phyloP scores from a whole-genome alignment of 371 early-diverging fungal species.

The Mortierella polycephala region DNA sequence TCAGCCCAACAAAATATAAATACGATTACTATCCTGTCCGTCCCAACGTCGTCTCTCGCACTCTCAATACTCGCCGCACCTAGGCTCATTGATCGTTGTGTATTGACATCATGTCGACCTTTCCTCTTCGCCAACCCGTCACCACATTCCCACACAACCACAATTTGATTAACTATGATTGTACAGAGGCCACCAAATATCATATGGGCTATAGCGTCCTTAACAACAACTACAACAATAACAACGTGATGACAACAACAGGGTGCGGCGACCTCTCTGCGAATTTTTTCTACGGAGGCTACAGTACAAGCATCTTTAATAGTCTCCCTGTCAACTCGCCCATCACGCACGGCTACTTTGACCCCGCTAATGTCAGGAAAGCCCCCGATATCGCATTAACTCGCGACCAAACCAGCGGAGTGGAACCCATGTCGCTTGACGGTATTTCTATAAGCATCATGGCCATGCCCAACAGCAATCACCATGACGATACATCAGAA shows the following conservation, averaged over 20 bases:
- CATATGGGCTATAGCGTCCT: conserved; percentile 8
- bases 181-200: conserved; percentile 13
- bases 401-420: not conserved
- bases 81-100: too few species aligned
- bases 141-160: not conserved
- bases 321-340: not conserved
- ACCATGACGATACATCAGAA: not conserved
- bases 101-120: not conserved
- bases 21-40: not conserved
- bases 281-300: not conserved
- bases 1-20: not conserved
- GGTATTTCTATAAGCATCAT: conserved; percentile 7
- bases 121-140: conserved; percentile 4
- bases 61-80: not conserved
- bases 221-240: not conserved
- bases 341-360: not conserved
- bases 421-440: conserved; percentile 3
- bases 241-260: not conserved
- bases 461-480: conserved; percentile 1
- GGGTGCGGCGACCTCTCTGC: not conserved
- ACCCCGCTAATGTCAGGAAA: not conserved
- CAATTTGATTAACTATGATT: not conserved
- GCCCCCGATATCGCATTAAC: not conserved
- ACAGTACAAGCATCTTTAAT: not conserved
- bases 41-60: not conserved